Evolutionary conservation across 1,139 yeast species (phyloP), one percentile per base, ranked within the genome.

Genomic region (Debaryomyces sp.): DNA sequence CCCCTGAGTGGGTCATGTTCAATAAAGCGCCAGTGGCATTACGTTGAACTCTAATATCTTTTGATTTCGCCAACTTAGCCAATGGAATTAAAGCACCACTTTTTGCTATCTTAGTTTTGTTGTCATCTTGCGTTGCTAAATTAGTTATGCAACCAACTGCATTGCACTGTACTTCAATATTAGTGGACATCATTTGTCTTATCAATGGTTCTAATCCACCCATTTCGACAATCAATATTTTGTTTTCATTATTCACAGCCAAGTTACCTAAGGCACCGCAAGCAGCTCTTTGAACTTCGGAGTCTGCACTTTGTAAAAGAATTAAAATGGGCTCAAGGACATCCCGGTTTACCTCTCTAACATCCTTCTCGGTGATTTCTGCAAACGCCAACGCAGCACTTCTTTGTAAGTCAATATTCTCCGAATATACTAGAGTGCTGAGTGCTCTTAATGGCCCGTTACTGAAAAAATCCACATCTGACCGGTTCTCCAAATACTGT

Each of bases 141-240:
- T 94, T 94, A 34, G 99, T 94, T 66, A 94, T 92, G 67, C 99
- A 95, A 8, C 99, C 99, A 49, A 95, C 99, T 4, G 99, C 99
- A 65, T 94, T 94, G 69, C 99, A 94, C 70, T 95, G 99, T 35
- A 95, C 99, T 67, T 94, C 99, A 52, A 94, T 96, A 62, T 95
- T 94, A 50, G 96, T 84, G 41, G 96, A 87, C 87, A 90, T 87
- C 99, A 94, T 94, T 71, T 95, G 99, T 67, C 96, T 86, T 60
- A 94, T 94, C 47, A 94, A 80, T 8, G 98, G 98, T 57, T 92
- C 97, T 52, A 94, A 79, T 1, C 99, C 99, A 29, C 98, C 98
- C 97, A 95, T 90, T 63, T 92, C 97, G 30, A 94, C 99, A 54
- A 95, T 94, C 47, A 94, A 77, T 24, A 88, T 81, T 67, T 94